phyloP scores from a whole-genome alignment of 495 filamentous ascomycete genomes.

The Penicillium goetzii region DNA sequence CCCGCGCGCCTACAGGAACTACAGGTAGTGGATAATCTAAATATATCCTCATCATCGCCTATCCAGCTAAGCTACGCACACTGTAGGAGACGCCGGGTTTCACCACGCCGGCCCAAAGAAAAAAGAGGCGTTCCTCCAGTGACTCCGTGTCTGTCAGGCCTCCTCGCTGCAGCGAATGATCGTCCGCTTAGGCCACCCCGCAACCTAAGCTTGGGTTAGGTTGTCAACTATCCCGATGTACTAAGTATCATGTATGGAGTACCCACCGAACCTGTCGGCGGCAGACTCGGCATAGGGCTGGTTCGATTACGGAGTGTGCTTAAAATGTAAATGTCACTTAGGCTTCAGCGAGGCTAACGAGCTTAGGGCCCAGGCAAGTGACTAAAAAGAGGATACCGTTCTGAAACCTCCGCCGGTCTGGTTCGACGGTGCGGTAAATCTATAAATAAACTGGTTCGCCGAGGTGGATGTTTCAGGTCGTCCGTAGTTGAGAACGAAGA shows the following conservation, averaged over 20 bases:
- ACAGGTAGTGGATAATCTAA: not conserved
- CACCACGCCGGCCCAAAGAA: not conserved
- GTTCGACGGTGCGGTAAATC: not conserved
- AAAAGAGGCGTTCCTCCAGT: not conserved
- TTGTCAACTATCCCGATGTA: not conserved
- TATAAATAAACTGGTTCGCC: not conserved
- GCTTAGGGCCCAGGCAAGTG: not conserved
- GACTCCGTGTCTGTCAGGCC: not conserved
- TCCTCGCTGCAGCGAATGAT: slow-evolving; percentile 4
- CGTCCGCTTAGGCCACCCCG: slow-evolving; percentile 11
- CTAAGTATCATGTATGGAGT: too few species aligned
- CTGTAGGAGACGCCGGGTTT: not conserved
- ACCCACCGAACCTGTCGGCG: slow-evolving; percentile 1
- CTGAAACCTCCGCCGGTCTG: not conserved
- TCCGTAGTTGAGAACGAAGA: not conserved
- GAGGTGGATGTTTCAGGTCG: slow-evolving; percentile 3
- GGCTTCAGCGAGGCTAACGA: not conserved
- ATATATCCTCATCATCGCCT: not conserved
- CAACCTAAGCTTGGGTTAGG: not conserved
- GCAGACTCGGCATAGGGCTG: not conserved
- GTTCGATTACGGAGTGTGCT: not conserved
- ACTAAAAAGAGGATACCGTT: not conserved
- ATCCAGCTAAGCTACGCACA: not conserved
- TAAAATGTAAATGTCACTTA: not conserved
- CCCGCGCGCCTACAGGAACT: not conserved